Conservation (phyloP, 2,329 filamentous ascomycete species). For the Dichotomopilus funicola region DNA sequence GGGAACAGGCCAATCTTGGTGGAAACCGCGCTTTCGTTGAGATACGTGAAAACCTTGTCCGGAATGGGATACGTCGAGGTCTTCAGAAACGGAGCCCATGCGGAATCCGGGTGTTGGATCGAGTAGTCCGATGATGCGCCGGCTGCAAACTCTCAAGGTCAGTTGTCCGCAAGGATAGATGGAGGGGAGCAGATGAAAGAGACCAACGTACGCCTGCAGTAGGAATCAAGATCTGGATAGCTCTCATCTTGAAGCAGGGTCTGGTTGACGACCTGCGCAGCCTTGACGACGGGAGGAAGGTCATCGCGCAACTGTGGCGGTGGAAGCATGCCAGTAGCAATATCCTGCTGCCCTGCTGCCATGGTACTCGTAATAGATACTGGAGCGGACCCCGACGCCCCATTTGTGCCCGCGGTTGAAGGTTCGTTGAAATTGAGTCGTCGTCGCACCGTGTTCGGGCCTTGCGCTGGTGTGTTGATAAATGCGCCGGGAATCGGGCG, state of each 20-base stretch:
- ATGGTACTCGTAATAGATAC: conserved; percentile 16
- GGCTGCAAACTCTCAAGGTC: conserved; percentile 44
- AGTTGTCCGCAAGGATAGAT: conserved; percentile 22
- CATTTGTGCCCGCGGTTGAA: conserved; percentile 6
- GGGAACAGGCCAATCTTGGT: conserved; percentile 96
- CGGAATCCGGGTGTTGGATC: conserved; percentile 55
- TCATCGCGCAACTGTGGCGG: conserved; percentile 36
- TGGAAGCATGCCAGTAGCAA: conserved; percentile 26
- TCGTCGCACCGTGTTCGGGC: conserved; percentile 46
- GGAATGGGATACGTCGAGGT: conserved; percentile 83
- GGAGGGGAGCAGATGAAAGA: background rate
- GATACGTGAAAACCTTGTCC: conserved; percentile 85
- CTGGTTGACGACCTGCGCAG: conserved; percentile 75
- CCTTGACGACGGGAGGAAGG: conserved; percentile 69
- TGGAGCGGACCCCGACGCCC: conserved; percentile 3
- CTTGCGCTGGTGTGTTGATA: conserved; percentile 64
- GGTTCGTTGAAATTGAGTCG: conserved; percentile 40
- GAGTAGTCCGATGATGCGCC: conserved; percentile 92
- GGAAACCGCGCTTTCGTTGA: conserved; percentile 77
- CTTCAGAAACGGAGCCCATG: conserved; percentile 88
- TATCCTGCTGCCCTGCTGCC: conserved; percentile 10
- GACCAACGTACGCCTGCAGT: conserved; percentile 68
- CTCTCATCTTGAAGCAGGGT: conserved; percentile 68
- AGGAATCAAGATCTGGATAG: conserved; percentile 84
- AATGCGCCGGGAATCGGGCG: conserved; percentile 70